phyloP scores from a whole-genome alignment of 192 early-diverging fungal genomes.

The Gonapodya prolifera region DNA sequence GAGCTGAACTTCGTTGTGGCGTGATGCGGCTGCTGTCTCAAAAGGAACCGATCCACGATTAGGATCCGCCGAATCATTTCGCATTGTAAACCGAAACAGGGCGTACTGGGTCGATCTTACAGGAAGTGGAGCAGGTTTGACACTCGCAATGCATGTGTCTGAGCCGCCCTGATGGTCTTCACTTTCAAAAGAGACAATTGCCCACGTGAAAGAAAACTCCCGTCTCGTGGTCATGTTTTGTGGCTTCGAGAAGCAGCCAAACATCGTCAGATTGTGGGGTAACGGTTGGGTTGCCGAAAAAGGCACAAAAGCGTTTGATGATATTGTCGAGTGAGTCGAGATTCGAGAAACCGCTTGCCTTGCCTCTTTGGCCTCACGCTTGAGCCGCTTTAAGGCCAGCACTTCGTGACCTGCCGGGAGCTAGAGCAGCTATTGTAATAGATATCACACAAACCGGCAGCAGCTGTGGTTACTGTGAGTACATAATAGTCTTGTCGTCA shows the following conservation, averaged over 20 bases:
- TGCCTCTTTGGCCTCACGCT: too few species aligned
- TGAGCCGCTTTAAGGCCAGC: background rate
- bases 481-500: background rate
- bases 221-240: background rate
- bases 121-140: background rate
- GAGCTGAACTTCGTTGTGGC: too few species aligned
- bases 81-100: background rate
- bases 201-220: background rate
- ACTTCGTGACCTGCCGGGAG: background rate
- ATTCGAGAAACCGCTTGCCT: background rate
- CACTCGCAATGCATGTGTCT: too few species aligned
- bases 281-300: background rate
- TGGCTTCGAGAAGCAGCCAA: background rate
- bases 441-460: background rate
- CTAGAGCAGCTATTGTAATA: background rate
- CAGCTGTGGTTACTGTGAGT: background rate
- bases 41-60: background rate
- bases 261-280: constrained; percentile 1
- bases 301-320: background rate
- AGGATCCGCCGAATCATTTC: background rate
- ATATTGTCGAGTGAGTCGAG: background rate
- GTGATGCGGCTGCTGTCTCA: too few species aligned
- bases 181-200: background rate
- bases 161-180: too few species aligned
- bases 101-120: constrained; percentile 1